These are phyloP conservation scores for Pseudogymnoascus sp. DNA, from an alignment of 2,329 filamentous ascomycete genomes.

Conservation along the genomic window DNA sequence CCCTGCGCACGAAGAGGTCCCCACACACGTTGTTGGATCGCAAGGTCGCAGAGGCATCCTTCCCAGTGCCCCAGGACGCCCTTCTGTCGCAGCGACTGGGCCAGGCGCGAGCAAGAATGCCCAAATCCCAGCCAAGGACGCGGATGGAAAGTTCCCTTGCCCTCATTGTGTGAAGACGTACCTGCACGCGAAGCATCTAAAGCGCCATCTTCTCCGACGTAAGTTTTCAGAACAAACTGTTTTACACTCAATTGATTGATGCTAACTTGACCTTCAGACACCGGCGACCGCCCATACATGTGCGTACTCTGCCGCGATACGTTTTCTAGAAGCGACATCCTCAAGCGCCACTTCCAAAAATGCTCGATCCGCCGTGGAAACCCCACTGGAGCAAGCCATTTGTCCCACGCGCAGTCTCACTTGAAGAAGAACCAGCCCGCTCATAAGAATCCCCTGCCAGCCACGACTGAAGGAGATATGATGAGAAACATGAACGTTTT, in stretches of 20 bases:
- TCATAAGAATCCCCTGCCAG: slow-evolving; percentile 44
- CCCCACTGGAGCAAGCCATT: slow-evolving; percentile 85
- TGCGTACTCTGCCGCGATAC: slow-evolving; percentile 97
- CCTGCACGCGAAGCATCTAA: slow-evolving; percentile 91
- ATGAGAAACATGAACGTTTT: slow-evolving; percentile 54
- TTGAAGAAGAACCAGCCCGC: slow-evolving; percentile 65
- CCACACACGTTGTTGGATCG: slow-evolving; percentile 88
- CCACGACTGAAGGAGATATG: slow-evolving; percentile 44
- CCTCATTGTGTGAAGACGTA: slow-evolving; percentile 98
- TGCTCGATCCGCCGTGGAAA: slow-evolving; percentile 95
- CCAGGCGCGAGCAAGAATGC: slow-evolving; percentile 65
- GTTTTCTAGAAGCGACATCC: slow-evolving; percentile 93
- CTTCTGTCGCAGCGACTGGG: slow-evolving; percentile 64
- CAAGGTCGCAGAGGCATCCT: slow-evolving; percentile 88
- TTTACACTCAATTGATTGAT: not conserved
- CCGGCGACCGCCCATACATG: slow-evolving; percentile 95
- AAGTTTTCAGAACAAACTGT: slow-evolving; percentile 41
- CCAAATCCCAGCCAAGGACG: slow-evolving; percentile 86
- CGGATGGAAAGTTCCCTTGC: slow-evolving; percentile 96
- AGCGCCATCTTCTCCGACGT: slow-evolving; percentile 93
- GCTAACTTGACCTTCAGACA: slow-evolving; percentile 53
- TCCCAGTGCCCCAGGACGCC: slow-evolving; percentile 80
- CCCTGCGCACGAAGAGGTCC: slow-evolving; percentile 54
- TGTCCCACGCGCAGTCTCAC: slow-evolving; percentile 87
- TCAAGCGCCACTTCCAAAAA: slow-evolving; percentile 99